Evolutionary conservation across 2,329 filamentous ascomycete genomes (phyloP), one percentile per base, ranked within the genome.

Genomic region (Colletotrichum limetticola): DNA sequence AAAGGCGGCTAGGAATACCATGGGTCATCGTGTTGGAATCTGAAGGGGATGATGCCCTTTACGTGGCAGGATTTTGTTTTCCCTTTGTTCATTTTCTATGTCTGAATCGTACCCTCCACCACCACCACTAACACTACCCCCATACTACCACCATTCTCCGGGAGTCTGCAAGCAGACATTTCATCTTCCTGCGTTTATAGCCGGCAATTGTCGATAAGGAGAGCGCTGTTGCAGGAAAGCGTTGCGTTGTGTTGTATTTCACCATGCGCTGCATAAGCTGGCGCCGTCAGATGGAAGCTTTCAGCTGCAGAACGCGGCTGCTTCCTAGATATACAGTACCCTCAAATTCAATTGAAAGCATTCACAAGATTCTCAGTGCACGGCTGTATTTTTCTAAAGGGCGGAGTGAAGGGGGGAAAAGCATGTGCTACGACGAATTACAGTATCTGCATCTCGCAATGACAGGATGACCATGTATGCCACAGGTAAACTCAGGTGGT

Each of bases 81-180:
- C 68, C 64, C 58, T 75, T 72, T 74, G 68, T 74, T 60, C 65
- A 69, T 66, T 74, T 58, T 74, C 63, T 68, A 68, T 73, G 60
- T 75, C 72, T 69, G 66, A 74, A 72, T 72, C 61, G 64, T 72
- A 75, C 74, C 68, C 66, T 71, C 68, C 59, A 66, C 24, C 32
- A 35, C 37, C 19, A 49, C 42, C 42, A 49, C 42, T n/a, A 49
- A n/a, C 42, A 49, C 42, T 11, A 49, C 42, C 19, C 19, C 42
- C 42, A 19, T n/a, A 49, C 42, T 49, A 49, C 42, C 42, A 30
- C 32, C 52, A 19, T 37, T 37, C 49, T 57, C 49, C 35, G 14
- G 16, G 66, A 68, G 66, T 66, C 73, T 74, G 73, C 73, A 59
- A 71, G 68, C 63, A 71, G 75, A 64, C 49, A 30, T 64, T 71